A percentile compares a stretch with the other conserved stretches of the same genome.
Evolutionary conservation across 2,329 filamentous ascomycete genomes (phyloP).

Genomic region (Aureobasidium sp.): DNA sequence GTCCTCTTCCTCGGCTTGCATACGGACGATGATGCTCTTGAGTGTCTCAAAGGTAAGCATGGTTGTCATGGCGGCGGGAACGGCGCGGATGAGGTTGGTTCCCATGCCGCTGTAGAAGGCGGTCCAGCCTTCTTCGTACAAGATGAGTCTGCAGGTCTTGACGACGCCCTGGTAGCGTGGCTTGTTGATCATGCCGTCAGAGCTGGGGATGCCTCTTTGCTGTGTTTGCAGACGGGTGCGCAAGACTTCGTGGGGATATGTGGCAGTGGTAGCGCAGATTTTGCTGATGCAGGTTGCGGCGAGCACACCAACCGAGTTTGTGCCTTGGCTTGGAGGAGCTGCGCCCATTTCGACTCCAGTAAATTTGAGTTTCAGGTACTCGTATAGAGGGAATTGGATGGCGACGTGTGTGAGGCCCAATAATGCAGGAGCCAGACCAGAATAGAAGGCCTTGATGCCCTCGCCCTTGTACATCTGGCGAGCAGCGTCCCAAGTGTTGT

Average conservation of each 20-base stretch:
- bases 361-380: conserved; percentile 83
- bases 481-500: conserved; percentile 79
- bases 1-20: conserved; percentile 42
- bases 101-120: conserved; percentile 97
- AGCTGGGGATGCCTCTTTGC: conserved; percentile 46
- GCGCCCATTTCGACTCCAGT: conserved; percentile 84
- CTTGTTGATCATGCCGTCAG: conserved; percentile 47
- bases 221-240: conserved; percentile 91
- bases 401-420: conserved; percentile 90
- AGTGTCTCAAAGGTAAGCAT: conserved; percentile 93
- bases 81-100: conserved; percentile 92
- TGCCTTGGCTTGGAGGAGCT: conserved; percentile 34
- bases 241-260: conserved; percentile 95
- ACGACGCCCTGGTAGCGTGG: conserved; percentile 66
- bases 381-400: conserved; percentile 93
- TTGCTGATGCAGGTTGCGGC: conserved; percentile 89
- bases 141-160: conserved; percentile 73
- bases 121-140: conserved; percentile 86
- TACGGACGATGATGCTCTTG: conserved; percentile 42
- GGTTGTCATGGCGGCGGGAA: conserved; percentile 91
- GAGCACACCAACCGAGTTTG: conserved; percentile 70
- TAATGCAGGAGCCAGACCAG: conserved; percentile 82
- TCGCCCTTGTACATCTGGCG: conserved; percentile 93
- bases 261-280: conserved; percentile 85
- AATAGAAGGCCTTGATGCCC: conserved; percentile 86